Conservation (phyloP, 2,329 filamentous ascomycete genomes). For the Paraphoma chrysanthemicola region DNA sequence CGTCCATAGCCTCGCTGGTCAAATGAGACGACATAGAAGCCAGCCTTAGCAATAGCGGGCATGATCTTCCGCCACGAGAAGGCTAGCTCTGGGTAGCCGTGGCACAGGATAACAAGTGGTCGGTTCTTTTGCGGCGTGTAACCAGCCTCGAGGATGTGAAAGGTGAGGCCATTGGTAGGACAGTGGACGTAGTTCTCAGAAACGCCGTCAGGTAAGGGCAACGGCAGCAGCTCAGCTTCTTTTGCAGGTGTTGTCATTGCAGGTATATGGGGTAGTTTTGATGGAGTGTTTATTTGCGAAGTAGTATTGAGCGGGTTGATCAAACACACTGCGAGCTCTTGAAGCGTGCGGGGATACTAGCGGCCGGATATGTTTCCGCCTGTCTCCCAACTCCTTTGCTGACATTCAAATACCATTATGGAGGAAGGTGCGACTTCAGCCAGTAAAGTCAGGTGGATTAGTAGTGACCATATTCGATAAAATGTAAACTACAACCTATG, state of each 20-base stretch:
- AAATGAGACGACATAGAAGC: constrained; percentile 71
- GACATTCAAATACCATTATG: too few species aligned
- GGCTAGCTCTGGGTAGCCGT: constrained; percentile 73
- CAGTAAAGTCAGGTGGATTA: not conserved
- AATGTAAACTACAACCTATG: not conserved
- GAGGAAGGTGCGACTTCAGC: not conserved
- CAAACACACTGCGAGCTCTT: too few species aligned
- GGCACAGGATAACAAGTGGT: constrained; percentile 67
- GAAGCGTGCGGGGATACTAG: too few species aligned
- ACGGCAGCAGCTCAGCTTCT: constrained; percentile 45
- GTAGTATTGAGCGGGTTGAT: too few species aligned
- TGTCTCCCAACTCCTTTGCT: too few species aligned
- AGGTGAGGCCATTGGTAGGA: constrained; percentile 62
- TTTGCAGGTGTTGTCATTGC: constrained; percentile 2
- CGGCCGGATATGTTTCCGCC: too few species aligned
- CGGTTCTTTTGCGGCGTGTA: constrained; percentile 46
- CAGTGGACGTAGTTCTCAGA: constrained; percentile 65
- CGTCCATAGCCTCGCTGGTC: constrained; percentile 74
- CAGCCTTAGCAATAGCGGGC: constrained; percentile 62
- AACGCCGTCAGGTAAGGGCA: constrained; percentile 64
- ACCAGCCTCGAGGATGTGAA: constrained; percentile 67
- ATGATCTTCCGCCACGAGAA: constrained; percentile 74
- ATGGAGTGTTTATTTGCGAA: too few species aligned
- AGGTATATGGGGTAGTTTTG: not conserved
- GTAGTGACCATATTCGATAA: not conserved